Conservation (phyloP, 2,329 filamentous ascomycete species). For the Xylariaceae sp. region DNA sequence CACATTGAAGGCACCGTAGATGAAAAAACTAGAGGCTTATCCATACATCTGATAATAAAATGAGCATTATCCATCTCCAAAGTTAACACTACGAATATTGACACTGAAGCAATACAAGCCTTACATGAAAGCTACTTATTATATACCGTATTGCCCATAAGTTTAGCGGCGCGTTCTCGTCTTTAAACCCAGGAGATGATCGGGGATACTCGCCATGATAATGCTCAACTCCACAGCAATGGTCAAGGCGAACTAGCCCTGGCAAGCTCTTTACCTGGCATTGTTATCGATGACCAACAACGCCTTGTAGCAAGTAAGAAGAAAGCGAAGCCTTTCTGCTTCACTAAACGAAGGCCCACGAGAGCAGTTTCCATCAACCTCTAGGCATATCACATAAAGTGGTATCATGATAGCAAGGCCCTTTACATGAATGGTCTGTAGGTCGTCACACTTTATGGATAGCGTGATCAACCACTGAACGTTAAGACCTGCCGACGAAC, state of each 20-base stretch:
- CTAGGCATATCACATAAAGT: too few species aligned
- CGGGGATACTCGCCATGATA: background rate
- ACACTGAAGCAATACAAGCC: background rate
- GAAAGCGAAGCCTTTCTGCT: too few species aligned
- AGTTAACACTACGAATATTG: background rate
- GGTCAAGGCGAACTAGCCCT: background rate
- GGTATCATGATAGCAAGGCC: too few species aligned
- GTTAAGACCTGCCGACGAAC: background rate
- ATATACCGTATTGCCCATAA: background rate
- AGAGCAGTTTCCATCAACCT: too few species aligned
- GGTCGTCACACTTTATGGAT: too few species aligned
- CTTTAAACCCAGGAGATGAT: background rate
- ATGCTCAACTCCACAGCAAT: conserved; percentile 3
- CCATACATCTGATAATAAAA: background rate
- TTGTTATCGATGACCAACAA: background rate
- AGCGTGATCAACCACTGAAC: background rate
- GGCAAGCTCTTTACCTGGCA: background rate
- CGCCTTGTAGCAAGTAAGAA: too few species aligned
- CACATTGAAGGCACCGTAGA: too few species aligned
- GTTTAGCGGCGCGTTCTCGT: background rate
- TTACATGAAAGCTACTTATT: too few species aligned
- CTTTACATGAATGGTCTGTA: too few species aligned
- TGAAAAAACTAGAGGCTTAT: too few species aligned
- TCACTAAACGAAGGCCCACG: too few species aligned
- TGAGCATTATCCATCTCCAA: background rate